Evolutionary conservation across 371 early-diverging fungal genomes (phyloP), one percentile per base, ranked within the genome.

Genomic region (Chytridiales sp.): DNA sequence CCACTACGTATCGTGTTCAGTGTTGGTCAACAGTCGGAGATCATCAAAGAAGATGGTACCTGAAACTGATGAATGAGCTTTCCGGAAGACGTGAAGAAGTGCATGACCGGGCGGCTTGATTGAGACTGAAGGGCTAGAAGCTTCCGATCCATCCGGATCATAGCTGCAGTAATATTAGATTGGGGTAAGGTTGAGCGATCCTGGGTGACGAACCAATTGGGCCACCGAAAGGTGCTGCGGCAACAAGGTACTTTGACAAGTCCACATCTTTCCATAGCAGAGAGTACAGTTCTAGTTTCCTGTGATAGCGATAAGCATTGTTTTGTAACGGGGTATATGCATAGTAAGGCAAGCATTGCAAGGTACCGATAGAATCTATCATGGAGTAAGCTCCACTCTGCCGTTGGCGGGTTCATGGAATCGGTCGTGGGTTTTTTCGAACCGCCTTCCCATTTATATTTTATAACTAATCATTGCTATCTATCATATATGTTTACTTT

Each of bases 191-290:
- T 6, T 22, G 11, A 34, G 53, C 59, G 8, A 36, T 34, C 29
- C 13, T 48, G 13, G 34, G 24, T 9, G 41, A 8, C 56, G 47
- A 83, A 91, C 93, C 94, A 38, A 96, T 83, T 5, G 97, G 97
- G 11, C 97, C 97, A 32, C 93, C 97, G 76, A 84, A 88, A 1
- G 89, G 87, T 15, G 94, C 90, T 0, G 85, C 88, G 0, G 93
- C 87, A 38, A 93, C 82, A 62, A 88, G 76, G 67, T 78, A 91
- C 58, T 90, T 88, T 1, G 87, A 83, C 24, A 96, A 75, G 67
- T 94, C 90, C 6, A 92, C 75, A 29, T 87, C 86, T 29, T 85
- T 83, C 97, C 95, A 95, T 52, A 83, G 72, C 83, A 95, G 80
- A n/a, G 85, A 71, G 65, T 95, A 95, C 21, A 90, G 70, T 30